phyloP scores from a whole-genome alignment of 805 yeast species.

The Ogataea nakhonphanomensis region DNA sequence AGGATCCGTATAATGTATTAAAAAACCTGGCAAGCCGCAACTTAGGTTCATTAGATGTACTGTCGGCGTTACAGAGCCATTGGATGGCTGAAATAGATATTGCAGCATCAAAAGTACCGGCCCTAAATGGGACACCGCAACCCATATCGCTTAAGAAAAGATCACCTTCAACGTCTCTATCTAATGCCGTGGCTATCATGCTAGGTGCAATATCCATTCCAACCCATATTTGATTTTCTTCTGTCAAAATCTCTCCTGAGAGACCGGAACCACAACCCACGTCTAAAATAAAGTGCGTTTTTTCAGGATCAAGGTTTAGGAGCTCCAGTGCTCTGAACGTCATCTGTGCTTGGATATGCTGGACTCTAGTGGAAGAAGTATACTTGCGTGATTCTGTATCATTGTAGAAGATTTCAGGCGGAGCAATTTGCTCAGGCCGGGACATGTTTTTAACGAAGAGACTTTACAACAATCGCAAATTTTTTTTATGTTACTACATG shows the following conservation, averaged over 20 bases:
- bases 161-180: conserved; percentile 92
- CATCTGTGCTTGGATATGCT: conserved; percentile 98
- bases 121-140: conserved; percentile 87
- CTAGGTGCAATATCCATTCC: conserved; percentile 97
- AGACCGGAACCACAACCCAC: conserved; percentile 97
- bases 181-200: conserved; percentile 93
- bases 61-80: conserved; percentile 97
- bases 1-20: conserved; percentile 79
- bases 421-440: conserved; percentile 94
- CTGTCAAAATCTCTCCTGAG: conserved; percentile 88
- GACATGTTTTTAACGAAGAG: conserved; percentile 52
- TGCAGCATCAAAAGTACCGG: conserved; percentile 96
- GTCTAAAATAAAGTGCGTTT: conserved; percentile 72
- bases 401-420: conserved; percentile 93
- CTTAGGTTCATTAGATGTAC: conserved; percentile 77
- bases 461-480: neutral
- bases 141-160: conserved; percentile 91
- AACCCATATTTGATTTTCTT: conserved; percentile 92
- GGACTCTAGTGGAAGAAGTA: conserved; percentile 92
- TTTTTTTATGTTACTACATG: conserved; percentile 1
- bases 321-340: conserved; percentile 89
- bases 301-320: conserved; percentile 63
- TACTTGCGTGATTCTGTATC: conserved; percentile 87
- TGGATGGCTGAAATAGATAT: conserved; percentile 93
- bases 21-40: conserved; percentile 77